A percentile compares a stretch with the other conserved stretches of the same genome.
Conservation (phyloP, 129 eudicot genomes). For the Helianthus annuus region HanXRQr2.0-SUNRISE NC_035441.2:187358459-187358958, state of each 20-base stretch:
- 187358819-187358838: slow-evolving; percentile 40
- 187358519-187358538: not conserved
- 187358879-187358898: too few species aligned
- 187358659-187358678: not conserved
- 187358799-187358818: slow-evolving; percentile 22
- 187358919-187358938: too few species aligned
- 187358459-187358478: too few species aligned
- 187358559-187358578: slow-evolving; percentile 9
- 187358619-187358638: not conserved
- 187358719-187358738: slow-evolving; percentile 57
- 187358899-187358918: too few species aligned
- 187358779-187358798: slow-evolving; percentile 28
- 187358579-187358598: slow-evolving; percentile 13
- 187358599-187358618: not conserved
- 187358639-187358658: not conserved
- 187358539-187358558: not conserved
- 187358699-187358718: slow-evolving; percentile 64
- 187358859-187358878: not conserved
- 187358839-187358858: not conserved
- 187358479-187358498: not conserved
- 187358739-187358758: slow-evolving; percentile 25
- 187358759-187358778: slow-evolving; percentile 4
- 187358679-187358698: slow-evolving; percentile 61
- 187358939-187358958: too few species aligned
- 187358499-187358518: slow-evolving; percentile 1